Evolutionary conservation across 306 rosid species (phyloP).

Genomic region (Cicer bijugum): DNA sequence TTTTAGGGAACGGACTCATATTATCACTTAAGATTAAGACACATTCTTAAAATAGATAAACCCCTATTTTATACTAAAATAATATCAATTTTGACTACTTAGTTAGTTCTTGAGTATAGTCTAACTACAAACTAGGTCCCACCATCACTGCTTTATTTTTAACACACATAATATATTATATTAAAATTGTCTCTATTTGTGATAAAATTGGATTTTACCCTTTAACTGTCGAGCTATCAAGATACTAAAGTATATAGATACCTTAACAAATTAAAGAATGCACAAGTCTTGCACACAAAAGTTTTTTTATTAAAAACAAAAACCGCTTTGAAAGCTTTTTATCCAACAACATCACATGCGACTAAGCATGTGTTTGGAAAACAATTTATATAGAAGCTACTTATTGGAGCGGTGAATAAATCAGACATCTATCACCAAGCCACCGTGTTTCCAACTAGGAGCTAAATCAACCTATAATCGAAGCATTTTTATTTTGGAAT

Average conservation of each 20-base stretch:
- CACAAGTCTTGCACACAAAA: background rate
- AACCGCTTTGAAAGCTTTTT: background rate
- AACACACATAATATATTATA: background rate
- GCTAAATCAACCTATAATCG: too few relatives aligned
- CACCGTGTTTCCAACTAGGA: too few relatives aligned
- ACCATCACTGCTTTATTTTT: background rate
- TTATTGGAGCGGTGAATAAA: too few relatives aligned
- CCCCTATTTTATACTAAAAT: background rate
- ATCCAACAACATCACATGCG: too few relatives aligned
- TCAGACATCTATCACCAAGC: too few relatives aligned
- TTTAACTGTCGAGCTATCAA: background rate
- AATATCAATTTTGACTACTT: constrained; percentile 17
- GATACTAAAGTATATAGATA: too few relatives aligned
- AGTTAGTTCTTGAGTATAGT: constrained; percentile 9
- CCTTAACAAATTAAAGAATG: background rate
- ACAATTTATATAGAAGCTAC: too few relatives aligned
- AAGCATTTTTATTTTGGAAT: background rate
- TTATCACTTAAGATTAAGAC: too few relatives aligned
- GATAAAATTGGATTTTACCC: constrained; percentile 18
- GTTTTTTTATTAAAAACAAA: too few relatives aligned
- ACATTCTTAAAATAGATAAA: too few relatives aligned
- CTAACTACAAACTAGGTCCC: constrained; percentile 11
- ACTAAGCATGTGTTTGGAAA: too few relatives aligned
- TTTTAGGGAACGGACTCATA: too few relatives aligned
- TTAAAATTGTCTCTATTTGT: constrained; percentile 15